Evolutionary conservation across 2,329 filamentous ascomycete species (phyloP), one percentile per base, ranked within the genome.

Genomic region (Fusarium sp.): DNA sequence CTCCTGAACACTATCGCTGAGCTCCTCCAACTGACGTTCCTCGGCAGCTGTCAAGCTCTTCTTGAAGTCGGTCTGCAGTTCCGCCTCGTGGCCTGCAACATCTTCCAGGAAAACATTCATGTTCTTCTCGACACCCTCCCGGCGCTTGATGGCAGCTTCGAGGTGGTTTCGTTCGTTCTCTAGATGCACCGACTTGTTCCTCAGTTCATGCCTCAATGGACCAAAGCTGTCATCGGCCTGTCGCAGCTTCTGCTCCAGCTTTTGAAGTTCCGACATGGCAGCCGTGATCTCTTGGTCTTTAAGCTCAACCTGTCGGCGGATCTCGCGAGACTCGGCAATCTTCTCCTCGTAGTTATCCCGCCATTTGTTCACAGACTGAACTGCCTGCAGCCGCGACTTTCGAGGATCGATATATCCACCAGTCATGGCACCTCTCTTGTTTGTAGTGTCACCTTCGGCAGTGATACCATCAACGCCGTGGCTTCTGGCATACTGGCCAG

Each of bases 381-480:
- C 93, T 31, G 93, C 94, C 77, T 96, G 93, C n/a, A 98, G 87
- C 24, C 96, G 92, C 2, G 96, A 98, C 75, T 92, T 93, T 37
- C 93, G 90, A 13, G 93, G 90, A 80, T 99, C 96, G 72, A 98
- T 93, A 80, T 93, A 99, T 77, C 96, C 96, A 86, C 96, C 96
- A 58, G 95, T 98, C 86, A 99, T 91, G 16, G 95, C 96, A 83
- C 96, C 96, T 77, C 96, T 93, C 85, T 97, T 98, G 84, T 98
- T 97, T 2, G 95, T 95, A 35, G 94, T 94, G 82, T 98, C 96
- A 82, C 96, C 96, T 66, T 98, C 95, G 5, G 94, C 93, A 0
- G 96, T 99, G 75, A 99, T 98, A 37, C 94, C 95, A 77, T 95
- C 95, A 27, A 98, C 92, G 20, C 93, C 93, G 78, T 98, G 96